Conservation (phyloP, 495 filamentous ascomycete genomes). For the Chlorociboria aeruginascens region DNA sequence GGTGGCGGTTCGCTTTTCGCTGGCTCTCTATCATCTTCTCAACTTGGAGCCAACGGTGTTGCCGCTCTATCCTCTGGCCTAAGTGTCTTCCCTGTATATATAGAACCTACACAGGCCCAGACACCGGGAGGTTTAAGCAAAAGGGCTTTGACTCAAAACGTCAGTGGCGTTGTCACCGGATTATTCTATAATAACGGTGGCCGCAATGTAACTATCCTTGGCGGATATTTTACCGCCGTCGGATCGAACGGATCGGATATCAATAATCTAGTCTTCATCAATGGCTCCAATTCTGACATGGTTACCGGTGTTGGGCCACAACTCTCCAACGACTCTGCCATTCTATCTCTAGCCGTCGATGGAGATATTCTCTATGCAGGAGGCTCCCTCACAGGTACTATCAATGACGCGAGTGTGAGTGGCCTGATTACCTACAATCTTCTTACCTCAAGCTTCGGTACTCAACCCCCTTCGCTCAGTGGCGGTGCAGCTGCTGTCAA, state of each 20-base stretch:
- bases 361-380: conserved; percentile 68
- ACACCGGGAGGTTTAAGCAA: conserved; percentile 34
- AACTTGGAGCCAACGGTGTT: conserved; percentile 54
- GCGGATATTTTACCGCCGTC: conserved; percentile 71
- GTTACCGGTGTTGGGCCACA: conserved; percentile 60
- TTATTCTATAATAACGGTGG: conserved; percentile 56
- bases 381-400: conserved; percentile 60
- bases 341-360: conserved; percentile 57
- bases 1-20: conserved; percentile 55
- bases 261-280: conserved; percentile 67
- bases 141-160: conserved; percentile 39
- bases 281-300: conserved; percentile 39
- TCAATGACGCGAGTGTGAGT: conserved; percentile 47
- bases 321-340: conserved; percentile 58
- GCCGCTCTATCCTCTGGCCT: conserved; percentile 46
- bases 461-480: conserved; percentile 59
- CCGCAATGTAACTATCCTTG: conserved; percentile 76
- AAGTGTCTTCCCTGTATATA: conserved; percentile 46
- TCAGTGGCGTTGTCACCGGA: conserved; percentile 59
- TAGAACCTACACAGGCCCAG: conserved; percentile 30
- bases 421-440: conserved; percentile 80
- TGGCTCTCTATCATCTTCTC: conserved; percentile 63
- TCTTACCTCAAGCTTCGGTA: conserved; percentile 39
- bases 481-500: conserved; percentile 62
- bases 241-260: conserved; percentile 57